phyloP scores from a whole-genome alignment of 73 alveolate genomes.

The Paramecium primaurelia region DNA sequence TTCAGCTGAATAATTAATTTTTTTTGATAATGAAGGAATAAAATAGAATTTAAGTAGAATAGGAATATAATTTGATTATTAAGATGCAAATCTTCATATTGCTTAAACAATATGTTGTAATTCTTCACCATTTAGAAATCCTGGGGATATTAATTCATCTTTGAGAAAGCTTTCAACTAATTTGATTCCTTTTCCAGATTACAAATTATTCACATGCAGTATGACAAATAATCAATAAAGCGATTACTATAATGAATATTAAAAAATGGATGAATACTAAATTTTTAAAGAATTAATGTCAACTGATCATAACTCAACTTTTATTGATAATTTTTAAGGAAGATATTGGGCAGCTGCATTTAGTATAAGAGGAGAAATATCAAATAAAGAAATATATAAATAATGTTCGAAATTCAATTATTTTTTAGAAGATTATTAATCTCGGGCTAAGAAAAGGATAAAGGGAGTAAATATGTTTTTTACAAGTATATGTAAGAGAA shows the following conservation, averaged over 20 bases:
- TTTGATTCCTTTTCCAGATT: not conserved
- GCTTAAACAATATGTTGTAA: constrained; percentile 1
- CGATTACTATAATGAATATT: not conserved
- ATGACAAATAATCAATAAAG: not conserved
- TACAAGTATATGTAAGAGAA: not conserved
- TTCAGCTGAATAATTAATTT: not conserved
- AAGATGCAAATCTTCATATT: not conserved
- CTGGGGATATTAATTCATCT: not conserved
- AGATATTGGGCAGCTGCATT: not conserved
- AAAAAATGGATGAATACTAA: not conserved
- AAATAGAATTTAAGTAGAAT: not conserved
- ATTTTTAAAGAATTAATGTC: not conserved
- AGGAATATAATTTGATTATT: not conserved
- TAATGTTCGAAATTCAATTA: not conserved
- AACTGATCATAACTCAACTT: not conserved
- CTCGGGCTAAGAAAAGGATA: not conserved
- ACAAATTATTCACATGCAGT: not conserved
- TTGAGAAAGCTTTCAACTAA: not conserved
- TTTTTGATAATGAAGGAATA: not conserved
- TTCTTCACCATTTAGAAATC: not conserved
- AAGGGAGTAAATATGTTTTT: not conserved
- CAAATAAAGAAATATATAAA: not conserved
- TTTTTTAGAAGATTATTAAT: not conserved
- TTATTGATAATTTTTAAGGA: not conserved
- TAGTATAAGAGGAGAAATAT: not conserved